Percentiles rank a stretch among this genome's conserved stretches.
These are phyloP conservation scores for Penicillium sp. DNA, from an alignment of 2,329 filamentous ascomycete genomes.

Conservation along the genomic window DNA sequence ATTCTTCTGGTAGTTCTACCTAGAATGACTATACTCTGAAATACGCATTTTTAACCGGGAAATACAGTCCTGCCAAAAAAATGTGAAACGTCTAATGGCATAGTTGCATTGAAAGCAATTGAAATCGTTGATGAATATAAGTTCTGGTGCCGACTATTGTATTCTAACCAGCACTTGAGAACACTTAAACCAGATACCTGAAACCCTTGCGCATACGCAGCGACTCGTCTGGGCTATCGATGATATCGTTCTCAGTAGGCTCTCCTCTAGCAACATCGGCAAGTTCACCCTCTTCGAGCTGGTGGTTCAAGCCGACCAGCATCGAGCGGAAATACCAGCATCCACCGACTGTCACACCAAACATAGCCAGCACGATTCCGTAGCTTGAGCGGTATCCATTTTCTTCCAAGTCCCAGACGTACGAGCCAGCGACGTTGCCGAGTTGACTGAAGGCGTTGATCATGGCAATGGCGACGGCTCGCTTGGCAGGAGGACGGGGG, in stretches of 20 bases:
- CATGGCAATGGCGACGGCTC: conserved; percentile 68
- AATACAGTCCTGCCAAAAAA: background rate
- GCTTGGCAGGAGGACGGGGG: conserved; percentile 71
- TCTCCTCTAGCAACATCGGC: conserved; percentile 8
- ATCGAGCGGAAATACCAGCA: conserved; percentile 51
- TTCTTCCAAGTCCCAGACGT: conserved; percentile 61
- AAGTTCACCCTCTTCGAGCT: conserved; percentile 21
- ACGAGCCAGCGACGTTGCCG: conserved; percentile 61
- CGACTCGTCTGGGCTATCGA: conserved; percentile 23
- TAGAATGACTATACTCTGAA: too few relatives aligned
- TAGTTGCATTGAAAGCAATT: background rate
- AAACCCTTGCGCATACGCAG: conserved; percentile 31
- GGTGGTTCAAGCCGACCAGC: conserved; percentile 38
- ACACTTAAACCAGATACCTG: conserved; percentile 26
- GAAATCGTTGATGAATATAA: background rate
- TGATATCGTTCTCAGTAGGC: conserved; percentile 11
- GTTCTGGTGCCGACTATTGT: background rate
- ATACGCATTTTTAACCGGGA: too few relatives aligned
- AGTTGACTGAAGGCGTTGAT: conserved; percentile 68
- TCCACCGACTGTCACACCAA: conserved; percentile 55
- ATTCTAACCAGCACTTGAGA: background rate
- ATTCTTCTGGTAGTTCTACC: too few relatives aligned
- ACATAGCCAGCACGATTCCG: conserved; percentile 65
- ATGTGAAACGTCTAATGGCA: background rate
- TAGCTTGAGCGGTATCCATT: conserved; percentile 65